Evolutionary conservation across 768 basidiomycete species (phyloP).

Genomic region (Mycena sanguinolenta): DNA sequence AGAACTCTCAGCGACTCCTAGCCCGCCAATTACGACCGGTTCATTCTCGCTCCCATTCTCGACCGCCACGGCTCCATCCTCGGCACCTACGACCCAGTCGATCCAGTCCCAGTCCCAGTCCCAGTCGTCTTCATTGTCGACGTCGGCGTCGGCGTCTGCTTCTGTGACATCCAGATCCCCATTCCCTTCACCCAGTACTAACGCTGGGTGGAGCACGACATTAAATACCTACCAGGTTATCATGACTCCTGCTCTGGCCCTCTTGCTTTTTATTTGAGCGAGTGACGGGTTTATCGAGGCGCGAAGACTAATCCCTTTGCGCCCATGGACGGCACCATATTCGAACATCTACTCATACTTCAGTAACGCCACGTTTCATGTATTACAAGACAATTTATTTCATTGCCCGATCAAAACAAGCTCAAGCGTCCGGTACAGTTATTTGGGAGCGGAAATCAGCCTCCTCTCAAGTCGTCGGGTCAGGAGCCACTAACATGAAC

Average conservation of each 20-base stretch:
- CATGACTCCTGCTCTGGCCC: conserved; percentile 16
- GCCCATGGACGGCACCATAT: not conserved
- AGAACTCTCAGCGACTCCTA: conserved; percentile 27
- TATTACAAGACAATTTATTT: conserved; percentile 28
- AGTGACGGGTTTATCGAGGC: not conserved
- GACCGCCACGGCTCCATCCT: conserved; percentile 35
- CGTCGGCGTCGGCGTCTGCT: conserved; percentile 28
- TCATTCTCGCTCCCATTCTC: conserved; percentile 42
- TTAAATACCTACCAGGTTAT: conserved; percentile 14
- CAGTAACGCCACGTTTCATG: conserved; percentile 19
- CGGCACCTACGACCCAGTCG: conserved; percentile 24
- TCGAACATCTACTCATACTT: conserved; percentile 13
- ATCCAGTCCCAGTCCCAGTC: conserved; percentile 4
- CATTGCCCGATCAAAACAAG: conserved; percentile 13
- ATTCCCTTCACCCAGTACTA: conserved; percentile 40
- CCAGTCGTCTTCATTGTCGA: conserved; percentile 31
- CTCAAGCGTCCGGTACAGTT: too few species aligned
- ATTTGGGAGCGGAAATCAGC: not conserved
- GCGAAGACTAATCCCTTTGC: not conserved
- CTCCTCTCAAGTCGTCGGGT: not conserved
- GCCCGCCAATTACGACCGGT: conserved; percentile 37
- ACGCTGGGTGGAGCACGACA: conserved; percentile 43
- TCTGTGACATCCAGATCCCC: conserved; percentile 29
- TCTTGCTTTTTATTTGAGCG: conserved; percentile 30
- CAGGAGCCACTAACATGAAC: conserved; percentile 60